Percentiles rank a stretch among this genome's conserved stretches.
phyloP scores from a whole-genome alignment of 2,329 filamentous ascomycete species.

The Helicocarpus griseus region DNA sequence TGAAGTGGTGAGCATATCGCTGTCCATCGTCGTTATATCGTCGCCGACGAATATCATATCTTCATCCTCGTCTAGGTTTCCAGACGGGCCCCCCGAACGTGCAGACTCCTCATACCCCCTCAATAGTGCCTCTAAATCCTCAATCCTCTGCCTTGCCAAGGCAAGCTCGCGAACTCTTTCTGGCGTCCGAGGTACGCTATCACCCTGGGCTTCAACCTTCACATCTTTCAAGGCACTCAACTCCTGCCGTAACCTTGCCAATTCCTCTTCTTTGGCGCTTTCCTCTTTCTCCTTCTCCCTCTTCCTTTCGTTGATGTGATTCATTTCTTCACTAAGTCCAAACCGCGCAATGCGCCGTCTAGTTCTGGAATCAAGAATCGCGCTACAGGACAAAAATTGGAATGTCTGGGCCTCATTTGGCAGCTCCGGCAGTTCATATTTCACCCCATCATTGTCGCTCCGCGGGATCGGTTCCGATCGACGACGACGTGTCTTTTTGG shows the following conservation, averaged over 20 bases:
- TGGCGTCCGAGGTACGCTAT: slow-evolving; percentile 14
- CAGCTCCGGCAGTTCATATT: not conserved
- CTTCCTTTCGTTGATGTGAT: slow-evolving; percentile 33
- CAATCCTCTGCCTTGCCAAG: slow-evolving; percentile 8
- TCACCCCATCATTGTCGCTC: slow-evolving; percentile 10
- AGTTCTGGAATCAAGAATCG: slow-evolving; percentile 33
- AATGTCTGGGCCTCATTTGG: slow-evolving; percentile 3
- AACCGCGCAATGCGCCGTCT: slow-evolving; percentile 35
- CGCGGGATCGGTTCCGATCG: slow-evolving; percentile 25
- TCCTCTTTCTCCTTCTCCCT: slow-evolving; percentile 18
- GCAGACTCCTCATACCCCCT: slow-evolving; percentile 1
- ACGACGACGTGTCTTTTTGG: slow-evolving; percentile 16
- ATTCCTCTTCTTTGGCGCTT: slow-evolving; percentile 22
- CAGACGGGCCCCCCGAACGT: not conserved
- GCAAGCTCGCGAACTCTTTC: slow-evolving; percentile 9
- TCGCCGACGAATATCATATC: slow-evolving; percentile 16
- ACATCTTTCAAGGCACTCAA: slow-evolving; percentile 15
- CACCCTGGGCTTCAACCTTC: slow-evolving; percentile 15
- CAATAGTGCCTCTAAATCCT: slow-evolving; percentile 13
- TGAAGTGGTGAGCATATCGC: slow-evolving; percentile 1
- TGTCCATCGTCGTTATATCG: slow-evolving; percentile 3
- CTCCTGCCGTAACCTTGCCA: slow-evolving; percentile 19
- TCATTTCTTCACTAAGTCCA: slow-evolving; percentile 39
- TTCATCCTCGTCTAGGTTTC: slow-evolving; percentile 10
- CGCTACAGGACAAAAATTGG: slow-evolving; percentile 34